These are phyloP conservation scores for Starmera caribaea DNA, from an alignment of 805 yeast genomes.

Conservation along the genomic window DNA sequence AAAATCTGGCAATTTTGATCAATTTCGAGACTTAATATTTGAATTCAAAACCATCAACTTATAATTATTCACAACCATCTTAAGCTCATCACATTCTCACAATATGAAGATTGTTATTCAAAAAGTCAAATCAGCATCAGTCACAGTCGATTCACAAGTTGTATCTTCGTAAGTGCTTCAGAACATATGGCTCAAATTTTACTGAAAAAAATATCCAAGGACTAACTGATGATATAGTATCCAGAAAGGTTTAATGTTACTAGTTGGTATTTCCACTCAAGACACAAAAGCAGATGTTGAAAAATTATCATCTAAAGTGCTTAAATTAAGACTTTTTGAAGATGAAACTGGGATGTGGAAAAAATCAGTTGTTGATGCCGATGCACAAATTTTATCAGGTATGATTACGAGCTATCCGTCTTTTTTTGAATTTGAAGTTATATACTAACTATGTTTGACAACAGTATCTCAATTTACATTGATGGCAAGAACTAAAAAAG, in stretches of 20 bases:
- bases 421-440: not conserved
- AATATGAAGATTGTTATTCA: conserved; percentile 85
- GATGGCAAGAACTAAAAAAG: conserved; percentile 77
- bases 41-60: too few relatives aligned
- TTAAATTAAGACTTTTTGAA: conserved; percentile 65
- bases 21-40: too few relatives aligned
- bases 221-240: conserved; percentile 29
- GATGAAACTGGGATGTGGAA: conserved; percentile 72
- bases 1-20: too few relatives aligned
- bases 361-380: conserved; percentile 45
- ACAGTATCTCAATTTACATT: conserved; percentile 85
- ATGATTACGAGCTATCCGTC: conserved; percentile 7
- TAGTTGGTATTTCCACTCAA: conserved; percentile 75
- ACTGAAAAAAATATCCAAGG: not conserved
- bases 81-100: not conserved
- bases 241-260: conserved; percentile 61
- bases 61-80: too few relatives aligned
- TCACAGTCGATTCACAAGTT: conserved; percentile 62
- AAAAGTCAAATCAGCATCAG: conserved; percentile 82
- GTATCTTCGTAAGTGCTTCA: conserved; percentile 47
- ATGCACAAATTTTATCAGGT: conserved; percentile 65
- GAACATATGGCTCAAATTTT: conserved; percentile 1
- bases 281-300: conserved; percentile 72
- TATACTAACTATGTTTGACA: conserved; percentile 1
- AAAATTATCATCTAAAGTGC: conserved; percentile 57